Base-by-base conservation (phyloP, 2,329 filamentous ascomycete genomes). In the Clarireedia hainanense region DNA sequence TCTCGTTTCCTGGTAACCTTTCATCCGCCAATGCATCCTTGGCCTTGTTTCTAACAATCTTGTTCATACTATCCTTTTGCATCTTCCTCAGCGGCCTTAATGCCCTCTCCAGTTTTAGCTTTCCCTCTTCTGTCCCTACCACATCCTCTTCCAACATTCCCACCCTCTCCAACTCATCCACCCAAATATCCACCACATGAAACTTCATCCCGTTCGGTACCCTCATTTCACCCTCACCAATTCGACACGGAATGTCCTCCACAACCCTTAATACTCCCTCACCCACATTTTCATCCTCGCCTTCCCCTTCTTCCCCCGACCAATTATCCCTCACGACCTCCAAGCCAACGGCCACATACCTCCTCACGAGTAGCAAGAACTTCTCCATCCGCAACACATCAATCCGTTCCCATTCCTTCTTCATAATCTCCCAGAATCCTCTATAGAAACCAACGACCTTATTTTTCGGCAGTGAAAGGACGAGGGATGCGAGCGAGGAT, bases 121-220 rank as follows among this genome's bases (percentile, higher is more conserved):
- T 71, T 30, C 65, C 65, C 5, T 69, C 70, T 4, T 66, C 66
- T 26, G 66, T 65, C 2, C 69, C 68, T 1, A 64, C 64, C 12
- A 68, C 68, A 2, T 68, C 69, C 5, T 66, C 66, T 10, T 73
- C 71, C 23, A 83, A 63, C 37, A 80, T 75, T 52, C 84, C 80
- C 36, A 83, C 80, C 67, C 84, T 85, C 71, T 91, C 88, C 65
- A 91, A 72, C 77, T 96, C 91, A 70, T 97, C 94, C 7, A 95
- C 80, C 83, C 88, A 97, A 53, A 97, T 80, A 74, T 99, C 94
- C 60, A 95, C 72, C 14, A 91, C 80, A 72, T 99, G 94, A 70
- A 95, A 84, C 60, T 90, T 76, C 69, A 99, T 69, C 0, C 94
- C 94, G 64, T 94, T 88, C 0, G 92, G 88, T 1, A 95, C 84